Base-by-base conservation (phyloP, 2,329 filamentous ascomycete species). In the Cyclaneusma minus region DNA sequence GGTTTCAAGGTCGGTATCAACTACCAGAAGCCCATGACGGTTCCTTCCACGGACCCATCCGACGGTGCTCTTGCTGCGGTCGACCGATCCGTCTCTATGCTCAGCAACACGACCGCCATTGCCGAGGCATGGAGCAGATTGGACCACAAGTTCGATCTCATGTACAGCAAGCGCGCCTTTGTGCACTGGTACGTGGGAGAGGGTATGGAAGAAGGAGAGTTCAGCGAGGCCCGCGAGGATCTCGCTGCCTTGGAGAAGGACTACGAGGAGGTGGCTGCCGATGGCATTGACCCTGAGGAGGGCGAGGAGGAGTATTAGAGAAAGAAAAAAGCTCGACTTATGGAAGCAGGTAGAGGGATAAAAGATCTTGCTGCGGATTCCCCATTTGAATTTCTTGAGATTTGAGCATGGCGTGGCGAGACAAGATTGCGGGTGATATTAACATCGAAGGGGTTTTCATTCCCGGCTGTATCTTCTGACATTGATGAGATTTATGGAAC, bases 181-280 rank as follows among this genome's bases (percentile, higher is more conserved):
- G 70, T 75, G n/a, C 70, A 75, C 47, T 75, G 70, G 70, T 76
- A 75, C 40, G 70, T 75, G 29, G 70, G 70, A 37, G 70, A 75
- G 48, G 70, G 70, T 49, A 76, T 76, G 70, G 70, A 75, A 50
- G 69, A 75, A 47, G 70, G 70, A 36, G 70, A 76, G 45, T 75
- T 75, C 52, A 63, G 58, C 16, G 70, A 76, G 45, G 69, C 70
- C 20, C 59, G 70, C 41, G 70, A 75, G 50, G 69, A 75, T 48
- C 50, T 76, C 34, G 70, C 70, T 25, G 70, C 69, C 16, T 48
- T 75, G 25, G 69, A 74, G 52, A 68, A 65, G 48, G 68, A 74
- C 40, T 74, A 74, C 39, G 67, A 70, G 45, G 68, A 73, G 50
- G 67, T 73, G 38, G 68, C 66, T 29, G 57, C 52, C 33, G 68